A percentile compares a stretch with the other conserved stretches of the same genome.
phyloP scores from a whole-genome alignment of 306 rosid species.

The Urtica urens region DNA sequence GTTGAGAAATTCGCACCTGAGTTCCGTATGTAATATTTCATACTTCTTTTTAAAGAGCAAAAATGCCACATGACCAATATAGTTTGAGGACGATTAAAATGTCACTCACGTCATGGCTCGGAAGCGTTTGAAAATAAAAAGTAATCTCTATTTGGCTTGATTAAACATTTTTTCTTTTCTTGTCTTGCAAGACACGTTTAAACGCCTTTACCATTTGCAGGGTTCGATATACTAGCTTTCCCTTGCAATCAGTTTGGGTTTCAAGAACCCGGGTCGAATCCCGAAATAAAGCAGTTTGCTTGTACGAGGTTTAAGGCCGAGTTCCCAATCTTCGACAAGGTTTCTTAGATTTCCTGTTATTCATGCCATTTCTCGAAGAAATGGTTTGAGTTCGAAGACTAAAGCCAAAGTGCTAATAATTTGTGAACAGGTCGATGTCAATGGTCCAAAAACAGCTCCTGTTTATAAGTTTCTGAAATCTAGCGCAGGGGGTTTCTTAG shows the following conservation, averaged over 20 bases:
- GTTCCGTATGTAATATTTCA: too few species aligned
- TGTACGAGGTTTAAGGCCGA: conserved; percentile 93
- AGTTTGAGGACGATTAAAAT: too few species aligned
- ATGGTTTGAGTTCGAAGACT: conserved; percentile 9
- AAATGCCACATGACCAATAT: too few species aligned
- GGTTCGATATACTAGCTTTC: conserved; percentile 88
- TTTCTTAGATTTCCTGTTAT: conserved; percentile 17
- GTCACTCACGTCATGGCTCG: too few species aligned
- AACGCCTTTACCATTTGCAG: conserved; percentile 40
- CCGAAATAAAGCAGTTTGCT: conserved; percentile 90
- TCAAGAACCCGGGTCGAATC: conserved; percentile 91
- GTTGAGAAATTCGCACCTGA: too few species aligned
- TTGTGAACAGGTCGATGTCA: conserved; percentile 93
- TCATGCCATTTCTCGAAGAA: conserved; percentile 10
- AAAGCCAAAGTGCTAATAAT: conserved; percentile 4
- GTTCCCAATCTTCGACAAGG: conserved; percentile 95
- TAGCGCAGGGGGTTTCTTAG: conserved; percentile 79
- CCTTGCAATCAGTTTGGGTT: conserved; percentile 98
- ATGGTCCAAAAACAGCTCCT: conserved; percentile 92
- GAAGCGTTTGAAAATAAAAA: too few species aligned
- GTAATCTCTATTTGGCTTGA: too few species aligned
- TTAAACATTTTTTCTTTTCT: too few species aligned
- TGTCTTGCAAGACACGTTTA: too few species aligned
- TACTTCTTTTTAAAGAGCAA: too few species aligned
- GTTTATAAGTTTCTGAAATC: conserved; percentile 87